Conservation (phyloP, 192 early-diverging fungal genomes). For the Linnemannia elongata region DNA sequence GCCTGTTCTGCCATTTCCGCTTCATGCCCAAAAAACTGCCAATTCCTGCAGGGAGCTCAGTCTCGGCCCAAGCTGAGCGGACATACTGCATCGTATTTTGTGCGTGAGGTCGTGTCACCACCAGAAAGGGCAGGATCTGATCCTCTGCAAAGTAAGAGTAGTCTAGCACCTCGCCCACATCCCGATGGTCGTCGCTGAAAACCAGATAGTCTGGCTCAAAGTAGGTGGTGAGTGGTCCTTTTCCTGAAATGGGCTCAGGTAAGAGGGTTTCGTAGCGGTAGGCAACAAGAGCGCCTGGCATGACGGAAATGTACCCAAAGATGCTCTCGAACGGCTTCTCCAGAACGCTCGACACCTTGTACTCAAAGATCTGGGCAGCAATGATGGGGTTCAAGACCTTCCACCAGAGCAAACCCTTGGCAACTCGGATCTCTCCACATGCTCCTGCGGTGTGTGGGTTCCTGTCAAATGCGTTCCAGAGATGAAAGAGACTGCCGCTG, state of each 20-base stretch:
- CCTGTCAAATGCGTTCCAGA: constrained; percentile 51
- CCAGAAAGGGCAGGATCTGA: constrained; percentile 49
- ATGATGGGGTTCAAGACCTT: constrained; percentile 51
- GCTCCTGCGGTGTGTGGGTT: constrained; percentile 47
- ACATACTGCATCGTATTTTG: constrained; percentile 54
- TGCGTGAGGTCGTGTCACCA: constrained; percentile 30
- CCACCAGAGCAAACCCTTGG: constrained; percentile 56
- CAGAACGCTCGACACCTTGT: constrained; percentile 50
- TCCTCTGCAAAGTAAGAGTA: constrained; percentile 57
- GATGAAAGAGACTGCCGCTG: constrained; percentile 45
- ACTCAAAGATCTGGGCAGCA: constrained; percentile 53
- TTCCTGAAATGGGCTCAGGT: constrained; percentile 50
- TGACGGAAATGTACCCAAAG: constrained; percentile 56
- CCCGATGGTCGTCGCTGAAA: constrained; percentile 47
- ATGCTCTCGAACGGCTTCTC: constrained; percentile 57
- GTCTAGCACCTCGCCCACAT: constrained; percentile 41
- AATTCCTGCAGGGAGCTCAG: constrained; percentile 41
- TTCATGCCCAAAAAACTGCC: constrained; percentile 55
- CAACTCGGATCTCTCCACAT: constrained; percentile 52
- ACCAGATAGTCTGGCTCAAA: constrained; percentile 54
- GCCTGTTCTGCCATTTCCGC: constrained; percentile 54
- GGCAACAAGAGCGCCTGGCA: constrained; percentile 47
- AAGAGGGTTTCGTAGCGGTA: constrained; percentile 50
- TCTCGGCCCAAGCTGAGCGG: constrained; percentile 52
- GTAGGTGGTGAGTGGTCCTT: constrained; percentile 46